phyloP scores from a whole-genome alignment of 2,329 filamentous ascomycete species.

The Pseudophaeomoniella oleicola region DNA sequence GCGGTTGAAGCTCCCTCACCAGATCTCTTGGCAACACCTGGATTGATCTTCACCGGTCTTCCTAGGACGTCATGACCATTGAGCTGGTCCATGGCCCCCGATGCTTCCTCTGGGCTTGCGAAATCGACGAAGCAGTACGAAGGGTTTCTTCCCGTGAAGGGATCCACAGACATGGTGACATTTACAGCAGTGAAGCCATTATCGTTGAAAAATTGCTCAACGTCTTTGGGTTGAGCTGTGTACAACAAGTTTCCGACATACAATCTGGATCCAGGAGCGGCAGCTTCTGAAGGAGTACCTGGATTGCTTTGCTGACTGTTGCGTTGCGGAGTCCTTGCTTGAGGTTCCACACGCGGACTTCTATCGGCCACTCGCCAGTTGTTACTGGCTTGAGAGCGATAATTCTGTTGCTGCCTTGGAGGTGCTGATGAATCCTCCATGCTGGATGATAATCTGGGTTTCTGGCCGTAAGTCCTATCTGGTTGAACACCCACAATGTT shows the following conservation, averaged over 20 bases:
- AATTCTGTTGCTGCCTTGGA: neutral
- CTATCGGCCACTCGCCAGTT: neutral
- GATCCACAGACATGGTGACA: slow-evolving; percentile 55
- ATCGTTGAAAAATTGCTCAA: slow-evolving; percentile 31
- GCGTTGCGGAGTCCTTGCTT: neutral
- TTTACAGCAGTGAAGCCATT: slow-evolving; percentile 29
- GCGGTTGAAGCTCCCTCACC: slow-evolving; percentile 9
- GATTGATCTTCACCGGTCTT: slow-evolving; percentile 48
- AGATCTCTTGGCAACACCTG: slow-evolving; percentile 42
- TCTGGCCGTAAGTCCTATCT: too few relatives aligned
- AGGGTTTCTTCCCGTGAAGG: slow-evolving; percentile 53
- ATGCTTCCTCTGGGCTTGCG: slow-evolving; percentile 39
- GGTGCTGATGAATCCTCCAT: neutral
- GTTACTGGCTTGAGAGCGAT: neutral
- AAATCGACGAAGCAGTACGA: slow-evolving; percentile 66
- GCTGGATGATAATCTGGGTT: neutral
- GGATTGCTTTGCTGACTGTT: neutral
- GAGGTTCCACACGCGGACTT: neutral
- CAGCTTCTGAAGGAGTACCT: neutral
- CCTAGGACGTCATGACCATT: slow-evolving; percentile 40
- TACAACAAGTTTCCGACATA: slow-evolving; percentile 43
- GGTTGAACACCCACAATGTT: too few relatives aligned
- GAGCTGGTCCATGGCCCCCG: slow-evolving; percentile 41
- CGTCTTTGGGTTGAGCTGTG: slow-evolving; percentile 35
- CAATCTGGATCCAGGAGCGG: slow-evolving; percentile 19